A percentile compares a stretch with the other conserved stretches of the same genome.
Evolutionary conservation across 495 filamentous ascomycete species (phyloP).

Genomic region (Articulospora tetracladia): DNA sequence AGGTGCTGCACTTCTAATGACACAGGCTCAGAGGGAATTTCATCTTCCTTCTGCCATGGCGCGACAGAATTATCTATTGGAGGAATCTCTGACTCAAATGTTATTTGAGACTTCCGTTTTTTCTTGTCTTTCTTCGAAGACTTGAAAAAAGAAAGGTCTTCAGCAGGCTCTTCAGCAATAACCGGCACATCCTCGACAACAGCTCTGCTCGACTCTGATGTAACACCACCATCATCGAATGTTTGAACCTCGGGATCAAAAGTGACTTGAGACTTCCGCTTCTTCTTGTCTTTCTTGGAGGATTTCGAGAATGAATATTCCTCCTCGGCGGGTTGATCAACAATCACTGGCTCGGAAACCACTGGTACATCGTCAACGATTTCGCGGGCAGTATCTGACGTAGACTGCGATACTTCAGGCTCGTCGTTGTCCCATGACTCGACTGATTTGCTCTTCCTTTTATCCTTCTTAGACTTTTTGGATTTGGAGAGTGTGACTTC

Average conservation of each 20-base stretch:
- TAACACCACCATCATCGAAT: background rate
- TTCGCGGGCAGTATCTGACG: background rate
- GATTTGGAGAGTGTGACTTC: constrained; percentile 6
- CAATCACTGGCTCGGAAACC: constrained; percentile 19
- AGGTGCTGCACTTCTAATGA: too few species aligned
- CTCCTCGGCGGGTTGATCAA: background rate
- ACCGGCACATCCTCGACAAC: constrained; percentile 1
- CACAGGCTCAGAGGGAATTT: too few species aligned
- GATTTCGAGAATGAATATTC: constrained; percentile 8
- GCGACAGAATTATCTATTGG: background rate
- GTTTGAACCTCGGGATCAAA: background rate
- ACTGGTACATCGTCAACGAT: constrained; percentile 2
- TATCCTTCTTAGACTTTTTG: constrained; percentile 26
- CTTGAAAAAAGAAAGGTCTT: background rate
- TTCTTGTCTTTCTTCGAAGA: constrained; percentile 30
- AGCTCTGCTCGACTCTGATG: background rate
- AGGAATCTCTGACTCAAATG: constrained; percentile 1
- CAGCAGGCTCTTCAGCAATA: background rate
- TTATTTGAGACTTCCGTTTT: constrained; percentile 18
- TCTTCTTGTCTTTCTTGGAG: constrained; percentile 36
- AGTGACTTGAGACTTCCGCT: constrained; percentile 24
- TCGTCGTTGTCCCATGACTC: constrained; percentile 6
- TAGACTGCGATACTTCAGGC: background rate
- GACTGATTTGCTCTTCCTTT: constrained; percentile 28
- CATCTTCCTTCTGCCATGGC: background rate